Base-by-base conservation (phyloP, 2,329 filamentous ascomycete genomes). In the Sporothrix brasiliensis region DNA sequence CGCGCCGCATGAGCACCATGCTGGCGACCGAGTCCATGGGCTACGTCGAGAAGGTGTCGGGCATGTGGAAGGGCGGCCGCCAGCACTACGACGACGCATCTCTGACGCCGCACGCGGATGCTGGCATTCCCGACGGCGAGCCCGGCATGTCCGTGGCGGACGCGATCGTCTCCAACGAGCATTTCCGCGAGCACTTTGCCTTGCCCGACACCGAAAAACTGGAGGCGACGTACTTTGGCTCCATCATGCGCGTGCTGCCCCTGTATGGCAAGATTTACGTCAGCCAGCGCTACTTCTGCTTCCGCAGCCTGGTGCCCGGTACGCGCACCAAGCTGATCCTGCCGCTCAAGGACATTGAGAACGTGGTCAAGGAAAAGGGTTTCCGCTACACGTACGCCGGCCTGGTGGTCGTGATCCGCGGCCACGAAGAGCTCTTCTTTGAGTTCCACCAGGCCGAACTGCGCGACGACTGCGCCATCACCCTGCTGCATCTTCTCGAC, bases 201-300 rank as follows among this genome's bases (percentile, higher is more conserved):
- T 84, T 98, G n/a, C 92, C 94, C 0, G 84, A 89, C 47, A 88
- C 88, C 0, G 95, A 99, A 78, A 91, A 88, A 77, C 86, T 99
- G 0, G 89, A 92, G 73, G 94, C 94, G 1, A 92, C 93, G 0
- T 98, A 95, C 80, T 98, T 93, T 79, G 93, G 92, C n/a, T 92
- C 92, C 77, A 85, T 98, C n/a, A 89, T 96, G 75, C 89, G 94
- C 2, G 92, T 97, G 0, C 80, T 98, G 41, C 95, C 95, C 2
- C 85, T 98, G 1, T 98, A 97, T 76, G 95, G 95, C 75, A 99
- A 98, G 80, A 92, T 98, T 47, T 99, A 99, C 80, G 90, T 98
- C 74, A 94, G 95, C 77, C 89, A 93, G 74, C 88, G 88, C 27
- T 91, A 90, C 71, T 92, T 98, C 74, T 99, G 95, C 81, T 99